phyloP scores from a whole-genome alignment of 805 yeast species.

The Diddensiella transvaalensis region DNA sequence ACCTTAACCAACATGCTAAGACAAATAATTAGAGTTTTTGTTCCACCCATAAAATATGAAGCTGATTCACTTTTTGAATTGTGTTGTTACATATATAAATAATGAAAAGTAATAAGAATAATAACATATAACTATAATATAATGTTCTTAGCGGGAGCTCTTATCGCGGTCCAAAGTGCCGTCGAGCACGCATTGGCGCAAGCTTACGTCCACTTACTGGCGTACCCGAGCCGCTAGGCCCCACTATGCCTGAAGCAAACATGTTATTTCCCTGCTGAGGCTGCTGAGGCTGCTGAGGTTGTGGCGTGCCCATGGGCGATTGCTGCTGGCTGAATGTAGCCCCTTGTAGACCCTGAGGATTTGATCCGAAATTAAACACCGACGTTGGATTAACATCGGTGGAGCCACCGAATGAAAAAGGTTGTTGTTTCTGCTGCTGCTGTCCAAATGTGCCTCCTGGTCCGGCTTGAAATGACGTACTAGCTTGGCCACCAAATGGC shows the following conservation, averaged over 20 bases:
- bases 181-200: constrained; percentile 1
- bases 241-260: constrained; percentile 1
- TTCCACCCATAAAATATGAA: no score
- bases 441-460: not conserved
- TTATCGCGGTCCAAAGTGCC: not conserved
- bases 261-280: not conserved
- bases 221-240: not conserved
- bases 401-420: not conserved
- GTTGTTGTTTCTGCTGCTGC: not conserved
- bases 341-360: no score
- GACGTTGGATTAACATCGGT: not conserved
- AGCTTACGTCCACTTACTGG: constrained; percentile 1
- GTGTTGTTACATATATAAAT: no score
- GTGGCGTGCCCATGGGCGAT: no score
- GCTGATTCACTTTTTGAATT: no score
- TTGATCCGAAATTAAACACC: constrained; percentile 1
- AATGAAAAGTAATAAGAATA: no score
- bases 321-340: no score
- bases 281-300: no score
- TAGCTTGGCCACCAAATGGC: no score
- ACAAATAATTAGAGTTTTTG: no score
- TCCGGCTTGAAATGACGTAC: not conserved
- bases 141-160: not conserved
- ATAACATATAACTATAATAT: no score
- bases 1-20: no score